Evolutionary conservation across 2,329 filamentous ascomycete genomes (phyloP).

Genomic region (Tympanopsis confertula): DNA sequence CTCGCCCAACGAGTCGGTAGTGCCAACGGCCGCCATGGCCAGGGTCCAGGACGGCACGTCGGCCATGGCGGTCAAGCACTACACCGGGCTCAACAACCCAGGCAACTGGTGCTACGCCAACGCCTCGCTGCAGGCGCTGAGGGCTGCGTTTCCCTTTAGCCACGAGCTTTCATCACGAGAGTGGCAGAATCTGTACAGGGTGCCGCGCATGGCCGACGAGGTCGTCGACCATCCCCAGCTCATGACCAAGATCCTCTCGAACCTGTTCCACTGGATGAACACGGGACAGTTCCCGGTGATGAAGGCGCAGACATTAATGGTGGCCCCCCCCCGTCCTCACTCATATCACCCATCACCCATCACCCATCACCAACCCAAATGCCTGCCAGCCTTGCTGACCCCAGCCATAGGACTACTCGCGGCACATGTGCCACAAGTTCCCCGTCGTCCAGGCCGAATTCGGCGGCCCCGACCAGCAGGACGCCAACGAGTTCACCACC

Average conservation of each 20-base stretch:
- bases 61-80: slow-evolving; percentile 30
- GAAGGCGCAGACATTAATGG: slow-evolving; percentile 44
- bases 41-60: slow-evolving; percentile 20
- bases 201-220: slow-evolving; percentile 52
- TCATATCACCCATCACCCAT: slow-evolving; percentile 1
- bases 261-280: slow-evolving; percentile 44
- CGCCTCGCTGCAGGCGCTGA: slow-evolving; percentile 73
- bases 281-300: slow-evolving; percentile 36
- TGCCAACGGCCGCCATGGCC: slow-evolving; percentile 14
- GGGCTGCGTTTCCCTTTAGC: slow-evolving; percentile 60
- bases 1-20: slow-evolving; percentile 3
- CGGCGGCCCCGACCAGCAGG: slow-evolving; percentile 70
- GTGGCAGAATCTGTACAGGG: slow-evolving; percentile 54
- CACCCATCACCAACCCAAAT: background rate
- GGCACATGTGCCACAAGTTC: slow-evolving; percentile 22
- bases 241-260: slow-evolving; percentile 46
- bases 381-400: background rate
- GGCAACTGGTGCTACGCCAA: slow-evolving; percentile 86
- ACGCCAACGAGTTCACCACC: slow-evolving; percentile 79
- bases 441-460: slow-evolving; percentile 41
- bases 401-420: background rate
- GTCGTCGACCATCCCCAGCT: slow-evolving; percentile 40
- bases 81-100: slow-evolving; percentile 70
- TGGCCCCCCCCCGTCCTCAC: slow-evolving; percentile 13
- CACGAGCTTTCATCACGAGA: slow-evolving; percentile 46